Conservation (phyloP, 2,329 filamentous ascomycete genomes). For the Pestalotiopsis sp. region DNA sequence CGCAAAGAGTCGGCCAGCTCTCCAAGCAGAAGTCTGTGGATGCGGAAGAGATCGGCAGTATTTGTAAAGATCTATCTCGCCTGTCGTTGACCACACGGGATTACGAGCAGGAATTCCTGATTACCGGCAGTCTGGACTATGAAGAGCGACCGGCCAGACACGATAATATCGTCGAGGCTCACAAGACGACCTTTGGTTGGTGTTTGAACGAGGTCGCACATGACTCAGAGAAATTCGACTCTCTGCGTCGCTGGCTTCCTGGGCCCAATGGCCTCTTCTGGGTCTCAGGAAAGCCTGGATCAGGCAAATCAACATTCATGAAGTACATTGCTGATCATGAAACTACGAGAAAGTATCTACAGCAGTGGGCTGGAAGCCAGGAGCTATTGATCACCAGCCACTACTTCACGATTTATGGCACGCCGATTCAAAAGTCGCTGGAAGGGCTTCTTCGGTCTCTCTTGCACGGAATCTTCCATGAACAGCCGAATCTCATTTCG, state of each 20-base stretch:
- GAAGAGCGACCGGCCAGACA: background rate
- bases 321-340: slow-evolving; percentile 19
- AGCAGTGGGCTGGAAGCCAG: slow-evolving; percentile 27
- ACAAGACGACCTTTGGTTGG: background rate
- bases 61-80: too few relatives aligned
- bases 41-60: too few relatives aligned
- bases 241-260: background rate
- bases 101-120: too few relatives aligned
- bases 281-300: slow-evolving; percentile 23
- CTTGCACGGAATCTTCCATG: background rate
- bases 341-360: background rate
- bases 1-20: too few relatives aligned
- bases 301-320: slow-evolving; percentile 26
- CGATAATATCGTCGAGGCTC: background rate
- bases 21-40: too few relatives aligned
- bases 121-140: background rate
- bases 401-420: slow-evolving; percentile 38
- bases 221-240: background rate
- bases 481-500: background rate
- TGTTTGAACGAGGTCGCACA: too few relatives aligned
- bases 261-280: slow-evolving; percentile 14
- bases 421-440: slow-evolving; percentile 30
- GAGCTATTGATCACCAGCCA: slow-evolving; percentile 28
- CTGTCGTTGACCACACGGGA: too few relatives aligned
- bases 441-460: background rate